These are phyloP conservation scores for Metschnikowia arizonensis DNA, from an alignment of 805 yeast genomes.

Conservation along the genomic window DNA sequence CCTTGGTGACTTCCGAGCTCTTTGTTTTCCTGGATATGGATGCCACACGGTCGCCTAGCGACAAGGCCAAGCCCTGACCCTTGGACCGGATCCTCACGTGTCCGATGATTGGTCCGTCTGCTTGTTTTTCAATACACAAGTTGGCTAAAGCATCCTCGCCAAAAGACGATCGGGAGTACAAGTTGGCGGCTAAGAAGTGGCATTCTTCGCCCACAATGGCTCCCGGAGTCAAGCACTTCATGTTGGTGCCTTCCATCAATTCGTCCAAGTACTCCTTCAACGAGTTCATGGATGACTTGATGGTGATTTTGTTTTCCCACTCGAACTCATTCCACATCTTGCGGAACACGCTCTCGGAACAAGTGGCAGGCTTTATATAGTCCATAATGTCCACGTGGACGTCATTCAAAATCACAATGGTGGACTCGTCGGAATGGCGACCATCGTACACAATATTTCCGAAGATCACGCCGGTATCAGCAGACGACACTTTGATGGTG, in stretches of 20 bases:
- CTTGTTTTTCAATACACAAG: conserved; percentile 81
- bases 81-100: conserved; percentile 95
- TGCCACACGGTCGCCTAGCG: conserved; percentile 92
- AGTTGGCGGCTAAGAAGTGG: conserved; percentile 87
- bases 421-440: conserved; percentile 83
- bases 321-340: conserved; percentile 99
- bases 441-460: conserved; percentile 98
- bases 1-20: conserved; percentile 17
- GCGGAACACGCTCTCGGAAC: conserved; percentile 86
- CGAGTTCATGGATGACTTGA: conserved; percentile 62
- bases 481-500: conserved; percentile 90
- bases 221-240: conserved; percentile 90
- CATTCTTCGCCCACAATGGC: conserved; percentile 88
- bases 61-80: conserved; percentile 95
- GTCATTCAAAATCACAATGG: conserved; percentile 88
- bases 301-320: conserved; percentile 97
- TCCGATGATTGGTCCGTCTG: conserved; percentile 76
- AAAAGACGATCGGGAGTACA: conserved; percentile 86
- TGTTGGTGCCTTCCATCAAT: conserved; percentile 79
- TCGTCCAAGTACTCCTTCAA: conserved; percentile 76
- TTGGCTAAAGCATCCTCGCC: conserved; percentile 98
- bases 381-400: conserved; percentile 96
- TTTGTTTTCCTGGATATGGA: conserved; percentile 57
- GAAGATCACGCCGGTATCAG: conserved; percentile 96
- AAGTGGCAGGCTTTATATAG: conserved; percentile 91